Conservation (phyloP, 2,329 filamentous ascomycete species). For the Coccinonectria pachysandricola region DNA sequence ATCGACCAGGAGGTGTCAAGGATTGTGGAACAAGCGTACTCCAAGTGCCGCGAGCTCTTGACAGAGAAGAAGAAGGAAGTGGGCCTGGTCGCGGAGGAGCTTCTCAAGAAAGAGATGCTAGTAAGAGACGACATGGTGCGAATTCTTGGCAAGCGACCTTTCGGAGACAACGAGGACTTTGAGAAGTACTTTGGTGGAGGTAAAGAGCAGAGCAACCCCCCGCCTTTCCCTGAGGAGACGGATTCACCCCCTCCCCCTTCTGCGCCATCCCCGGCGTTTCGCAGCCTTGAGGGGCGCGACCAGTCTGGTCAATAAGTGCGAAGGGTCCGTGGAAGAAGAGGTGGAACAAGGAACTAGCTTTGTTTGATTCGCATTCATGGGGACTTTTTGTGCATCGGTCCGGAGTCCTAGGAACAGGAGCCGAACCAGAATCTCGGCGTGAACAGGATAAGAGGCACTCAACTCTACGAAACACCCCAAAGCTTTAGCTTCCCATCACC, state of each 20-base stretch:
- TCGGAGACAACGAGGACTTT: slow-evolving; percentile 77
- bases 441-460: slow-evolving; percentile 19
- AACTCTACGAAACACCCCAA: slow-evolving; percentile 20
- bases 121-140: slow-evolving; percentile 86
- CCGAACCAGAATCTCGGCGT: no score
- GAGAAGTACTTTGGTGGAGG: slow-evolving; percentile 78
- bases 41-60: slow-evolving; percentile 76
- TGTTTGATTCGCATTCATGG: no score
- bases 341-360: slow-evolving; percentile 1
- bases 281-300: slow-evolving; percentile 18
- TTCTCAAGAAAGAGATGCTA: slow-evolving; percentile 84
- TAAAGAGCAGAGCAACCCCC: slow-evolving; percentile 46
- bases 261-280: slow-evolving; percentile 30
- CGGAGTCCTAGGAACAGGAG: no score
- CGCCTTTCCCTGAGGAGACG: slow-evolving; percentile 39
- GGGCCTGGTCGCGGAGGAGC: slow-evolving; percentile 82
- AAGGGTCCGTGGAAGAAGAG: no score
- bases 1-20: slow-evolving; percentile 88
- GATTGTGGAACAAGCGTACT: slow-evolving; percentile 87
- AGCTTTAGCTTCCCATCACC: no score
- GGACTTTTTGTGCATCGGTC: no score
- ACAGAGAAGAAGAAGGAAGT: slow-evolving; percentile 80
- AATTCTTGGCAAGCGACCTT: slow-evolving; percentile 74
- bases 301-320: no score
- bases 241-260: slow-evolving; percentile 27